Evolutionary conservation across 208 protist species (phyloP).

Genomic region (Trypanosoma cruzi): DNA sequence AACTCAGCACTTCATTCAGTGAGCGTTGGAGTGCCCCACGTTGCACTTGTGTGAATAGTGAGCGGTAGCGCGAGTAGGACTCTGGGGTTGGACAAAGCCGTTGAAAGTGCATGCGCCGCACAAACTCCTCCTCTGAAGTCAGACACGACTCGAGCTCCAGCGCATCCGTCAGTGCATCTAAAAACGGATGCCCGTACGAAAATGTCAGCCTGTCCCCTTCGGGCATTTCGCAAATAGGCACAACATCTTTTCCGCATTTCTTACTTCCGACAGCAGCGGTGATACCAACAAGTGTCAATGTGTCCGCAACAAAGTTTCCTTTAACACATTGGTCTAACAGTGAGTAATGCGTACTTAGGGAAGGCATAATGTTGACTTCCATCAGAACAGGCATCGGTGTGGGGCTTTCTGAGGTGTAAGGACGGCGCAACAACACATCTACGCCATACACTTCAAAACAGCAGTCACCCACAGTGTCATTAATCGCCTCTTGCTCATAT

Average conservation of each 20-base stretch:
- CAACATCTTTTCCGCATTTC: not conserved
- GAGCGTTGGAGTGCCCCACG: not conserved
- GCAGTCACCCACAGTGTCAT: constrained; percentile 11
- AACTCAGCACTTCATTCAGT: constrained; percentile 50
- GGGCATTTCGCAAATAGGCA: not conserved
- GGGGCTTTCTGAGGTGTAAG: not conserved
- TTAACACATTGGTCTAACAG: constrained; percentile 85
- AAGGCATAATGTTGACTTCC: constrained; percentile 91
- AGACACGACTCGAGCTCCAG: constrained; percentile 46
- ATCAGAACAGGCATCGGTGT: constrained; percentile 55
- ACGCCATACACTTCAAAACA: constrained; percentile 91
- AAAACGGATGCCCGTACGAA: constrained; percentile 35
- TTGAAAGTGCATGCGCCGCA: constrained; percentile 37
- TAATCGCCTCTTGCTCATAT: constrained; percentile 31
- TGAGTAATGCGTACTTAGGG: constrained; percentile 82
- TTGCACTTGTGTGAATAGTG: constrained; percentile 24
- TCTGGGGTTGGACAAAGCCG: constrained; percentile 48
- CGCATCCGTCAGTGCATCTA: constrained; percentile 27
- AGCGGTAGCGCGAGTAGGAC: constrained; percentile 34
- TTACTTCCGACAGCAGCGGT: constrained; percentile 21
- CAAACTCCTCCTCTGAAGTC: constrained; percentile 50
- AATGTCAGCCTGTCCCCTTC: not conserved
- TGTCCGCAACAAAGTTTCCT: constrained; percentile 74
- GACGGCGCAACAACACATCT: constrained; percentile 65
- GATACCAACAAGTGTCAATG: constrained; percentile 82